These are phyloP conservation scores for Verticillium tricorpus DNA, from an alignment of 2,329 filamentous ascomycete genomes.

Conservation along the genomic window DNA sequence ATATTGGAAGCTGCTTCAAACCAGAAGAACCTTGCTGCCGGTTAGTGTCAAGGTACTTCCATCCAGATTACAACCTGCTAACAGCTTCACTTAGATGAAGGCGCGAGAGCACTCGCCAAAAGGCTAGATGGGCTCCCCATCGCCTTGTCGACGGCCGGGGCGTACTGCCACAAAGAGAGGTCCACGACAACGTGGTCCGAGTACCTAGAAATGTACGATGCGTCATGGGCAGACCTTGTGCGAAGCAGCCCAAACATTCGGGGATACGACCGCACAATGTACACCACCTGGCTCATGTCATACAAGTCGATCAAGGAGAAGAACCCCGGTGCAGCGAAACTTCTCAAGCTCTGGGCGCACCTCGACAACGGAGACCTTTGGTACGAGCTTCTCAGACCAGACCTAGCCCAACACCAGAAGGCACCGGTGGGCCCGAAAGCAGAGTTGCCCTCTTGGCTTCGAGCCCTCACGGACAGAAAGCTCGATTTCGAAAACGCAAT, in stretches of 20 bases:
- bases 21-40: no score
- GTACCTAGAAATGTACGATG: constrained; percentile 34
- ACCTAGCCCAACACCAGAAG: no score
- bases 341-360: constrained; percentile 36
- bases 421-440: constrained; percentile 14
- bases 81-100: constrained; percentile 18
- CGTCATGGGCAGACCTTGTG: constrained; percentile 30
- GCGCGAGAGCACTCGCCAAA: constrained; percentile 21
- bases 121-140: constrained; percentile 40
- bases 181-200: constrained; percentile 26
- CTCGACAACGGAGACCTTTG: constrained; percentile 39
- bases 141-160: constrained; percentile 38
- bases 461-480: no score
- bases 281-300: constrained; percentile 34
- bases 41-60: no score
- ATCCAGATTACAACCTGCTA: no score
- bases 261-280: constrained; percentile 27
- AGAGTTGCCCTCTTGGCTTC: no score
- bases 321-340: constrained; percentile 20
- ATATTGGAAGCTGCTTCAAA: no score
- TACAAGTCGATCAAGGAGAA: constrained; percentile 27
- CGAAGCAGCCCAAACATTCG: constrained; percentile 19
- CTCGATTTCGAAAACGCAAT: no score
- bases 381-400: constrained; percentile 28
- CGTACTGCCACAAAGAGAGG: constrained; percentile 31